Conservation (phyloP, 352 stramenopile genomes). For the Phytophthora tentaculata region DNA sequence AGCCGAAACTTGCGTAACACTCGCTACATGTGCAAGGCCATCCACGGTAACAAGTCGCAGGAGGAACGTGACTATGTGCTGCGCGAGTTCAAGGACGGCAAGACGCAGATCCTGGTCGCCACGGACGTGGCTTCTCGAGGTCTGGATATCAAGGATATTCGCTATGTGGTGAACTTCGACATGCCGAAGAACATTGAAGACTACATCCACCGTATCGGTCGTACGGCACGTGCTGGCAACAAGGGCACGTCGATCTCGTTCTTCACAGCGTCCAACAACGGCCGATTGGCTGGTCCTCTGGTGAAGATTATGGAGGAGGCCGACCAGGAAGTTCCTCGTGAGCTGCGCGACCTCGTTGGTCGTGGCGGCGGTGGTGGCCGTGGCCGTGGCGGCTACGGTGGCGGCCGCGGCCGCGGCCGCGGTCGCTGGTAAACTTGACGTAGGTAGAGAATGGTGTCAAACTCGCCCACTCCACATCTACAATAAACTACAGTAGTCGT, state of each 20-base stretch:
- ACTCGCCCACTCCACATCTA: conserved; percentile 9
- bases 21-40: conserved; percentile 96
- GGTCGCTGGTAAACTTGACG: conserved; percentile 57
- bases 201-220: conserved; percentile 99
- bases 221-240: conserved; percentile 97
- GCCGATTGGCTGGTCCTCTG: conserved; percentile 76
- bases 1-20: conserved; percentile 93
- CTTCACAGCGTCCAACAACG: conserved; percentile 91
- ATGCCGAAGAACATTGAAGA: conserved; percentile 99
- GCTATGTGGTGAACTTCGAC: conserved; percentile 99
- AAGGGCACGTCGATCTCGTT: conserved; percentile 96
- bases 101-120: conserved; percentile 96
- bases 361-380: conserved; percentile 67
- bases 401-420: conserved; percentile 47
- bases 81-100: conserved; percentile 97
- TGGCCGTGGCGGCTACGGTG: conserved; percentile 63
- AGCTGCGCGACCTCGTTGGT: conserved; percentile 75
- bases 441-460: conserved; percentile 4
- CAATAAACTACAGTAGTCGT: conserved; percentile 21
- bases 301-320: conserved; percentile 92
- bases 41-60: conserved; percentile 99
- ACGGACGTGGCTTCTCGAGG: conserved; percentile 99
- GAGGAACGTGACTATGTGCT: conserved; percentile 97
- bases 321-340: conserved; percentile 88
- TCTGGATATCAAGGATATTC: conserved; percentile 99